Evolutionary conservation across 108 stramenopile genomes (phyloP).

Genomic region (Cyclotella distinguenda): DNA sequence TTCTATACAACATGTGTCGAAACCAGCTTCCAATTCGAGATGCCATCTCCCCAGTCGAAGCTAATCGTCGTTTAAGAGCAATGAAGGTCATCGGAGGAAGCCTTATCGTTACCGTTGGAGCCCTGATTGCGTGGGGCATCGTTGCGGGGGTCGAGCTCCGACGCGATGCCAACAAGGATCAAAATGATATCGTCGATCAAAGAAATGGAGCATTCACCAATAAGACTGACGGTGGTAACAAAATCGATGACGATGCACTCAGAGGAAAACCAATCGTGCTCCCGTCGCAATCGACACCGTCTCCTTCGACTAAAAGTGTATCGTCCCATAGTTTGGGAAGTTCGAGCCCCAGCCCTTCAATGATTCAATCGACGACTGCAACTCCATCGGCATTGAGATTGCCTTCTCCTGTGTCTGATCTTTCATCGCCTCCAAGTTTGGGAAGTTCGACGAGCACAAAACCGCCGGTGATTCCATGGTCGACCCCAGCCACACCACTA

Average conservation of each 20-base stretch:
- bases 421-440: too few relatives aligned
- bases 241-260: background rate
- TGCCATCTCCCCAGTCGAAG: background rate
- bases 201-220: background rate
- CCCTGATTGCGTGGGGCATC: background rate
- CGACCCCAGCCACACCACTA: too few relatives aligned
- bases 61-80: constrained; percentile 7
- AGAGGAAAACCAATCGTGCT: background rate
- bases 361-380: background rate
- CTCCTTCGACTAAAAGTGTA: constrained; percentile 1
- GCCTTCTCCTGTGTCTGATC: too few relatives aligned
- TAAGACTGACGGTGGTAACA: background rate
- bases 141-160: constrained; percentile 4
- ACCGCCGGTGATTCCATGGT: too few relatives aligned
- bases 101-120: background rate
- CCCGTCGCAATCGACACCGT: background rate
- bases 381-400: too few relatives aligned
- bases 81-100: background rate
- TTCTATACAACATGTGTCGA: background rate
- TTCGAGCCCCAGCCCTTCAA: background rate
- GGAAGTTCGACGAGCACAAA: too few relatives aligned
- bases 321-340: background rate
- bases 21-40: background rate
- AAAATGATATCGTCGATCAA: background rate
- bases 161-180: background rate